Evolutionary conservation across 1,284 basidiomycete species (phyloP), one percentile per base, ranked within the genome.

Genomic region (Marasmius tenuissimus): DNA sequence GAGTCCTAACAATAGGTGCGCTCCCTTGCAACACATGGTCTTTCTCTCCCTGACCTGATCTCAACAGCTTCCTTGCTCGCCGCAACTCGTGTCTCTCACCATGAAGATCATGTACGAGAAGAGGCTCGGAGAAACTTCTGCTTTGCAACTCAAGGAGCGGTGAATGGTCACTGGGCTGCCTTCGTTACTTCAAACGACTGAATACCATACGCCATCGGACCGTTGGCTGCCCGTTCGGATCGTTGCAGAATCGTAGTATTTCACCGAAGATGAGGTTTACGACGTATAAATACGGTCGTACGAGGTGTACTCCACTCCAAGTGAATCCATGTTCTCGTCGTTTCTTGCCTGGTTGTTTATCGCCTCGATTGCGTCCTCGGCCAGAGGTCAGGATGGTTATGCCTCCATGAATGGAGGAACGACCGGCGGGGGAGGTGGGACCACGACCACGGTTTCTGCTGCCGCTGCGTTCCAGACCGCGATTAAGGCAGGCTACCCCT

Each of bases 371-470:
- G 16, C 39, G 10, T 27, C 34, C 34, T 39, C 22, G 16, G 65
- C 60, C n/a, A 49, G n/a, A 16, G 67, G 60, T 3, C 68, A 68
- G 52, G 67, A 68, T 57, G 69, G 69, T 4, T 70, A 68, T 38
- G 69, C 69, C 3, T 60, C 67, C 11, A 33, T 47, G 37, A 70
- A 70, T 58, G 69, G 69, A 4, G 69, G 67, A 2, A 68, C 67
- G 14, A 68, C 64, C 33, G 68, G 68, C 33, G 68, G 67, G 47
- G 60, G 62, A 18, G 69, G 69, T 20, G 69, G 69, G 14, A 66
- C 65, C 5, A 70, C 67, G 2, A 69, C 67, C 10, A 69, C 68
- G 5, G 68, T 68, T 5, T 66, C 66, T 8, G 64, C 65, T 9
- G 63, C 63, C 2, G 64, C 66, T 27, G 68, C 68, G 4, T 69